phyloP scores from a whole-genome alignment of 441 rosid genomes.

The Erodium texanum region DNA sequence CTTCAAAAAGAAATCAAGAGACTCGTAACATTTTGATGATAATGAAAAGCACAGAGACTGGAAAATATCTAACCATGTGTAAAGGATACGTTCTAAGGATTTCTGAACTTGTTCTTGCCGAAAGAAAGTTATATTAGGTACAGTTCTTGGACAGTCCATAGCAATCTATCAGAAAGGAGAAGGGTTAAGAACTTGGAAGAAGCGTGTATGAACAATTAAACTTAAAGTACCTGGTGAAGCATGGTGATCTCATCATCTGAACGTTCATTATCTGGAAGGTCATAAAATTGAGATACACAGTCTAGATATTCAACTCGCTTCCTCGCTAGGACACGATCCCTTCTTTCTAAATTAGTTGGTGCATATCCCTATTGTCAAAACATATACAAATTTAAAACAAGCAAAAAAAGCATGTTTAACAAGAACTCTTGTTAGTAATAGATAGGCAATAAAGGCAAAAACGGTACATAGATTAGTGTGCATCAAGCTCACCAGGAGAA shows the following conservation, averaged over 20 bases:
- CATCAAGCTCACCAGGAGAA: slow-evolving; percentile 71
- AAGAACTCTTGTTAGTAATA: slow-evolving; percentile 11
- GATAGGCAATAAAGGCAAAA: not conserved
- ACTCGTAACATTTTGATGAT: not conserved
- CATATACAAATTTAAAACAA: slow-evolving; percentile 43
- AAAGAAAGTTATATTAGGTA: slow-evolving; percentile 88
- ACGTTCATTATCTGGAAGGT: slow-evolving; percentile 84
- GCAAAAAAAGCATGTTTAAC: slow-evolving; percentile 4
- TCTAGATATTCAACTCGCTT: slow-evolving; percentile 92
- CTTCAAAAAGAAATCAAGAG: slow-evolving; percentile 37
- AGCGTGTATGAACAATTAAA: slow-evolving; percentile 5
- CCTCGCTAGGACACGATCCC: slow-evolving; percentile 85
- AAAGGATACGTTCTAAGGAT: slow-evolving; percentile 93
- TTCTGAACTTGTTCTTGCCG: slow-evolving; percentile 94
- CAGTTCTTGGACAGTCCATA: slow-evolving; percentile 96
- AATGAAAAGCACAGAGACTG: not conserved
- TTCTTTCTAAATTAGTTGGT: slow-evolving; percentile 99
- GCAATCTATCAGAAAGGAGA: slow-evolving; percentile 52
- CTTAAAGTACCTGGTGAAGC: slow-evolving; percentile 78
- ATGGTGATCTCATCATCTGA: slow-evolving; percentile 92
- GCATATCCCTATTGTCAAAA: slow-evolving; percentile 99
- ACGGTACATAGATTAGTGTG: not conserved
- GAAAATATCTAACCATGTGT: slow-evolving; percentile 62
- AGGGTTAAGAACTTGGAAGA: slow-evolving; percentile 17
- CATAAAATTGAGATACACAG: slow-evolving; percentile 86